Base-by-base conservation (phyloP, 2,329 filamentous ascomycete genomes). In the Bertia moriformis region DNA sequence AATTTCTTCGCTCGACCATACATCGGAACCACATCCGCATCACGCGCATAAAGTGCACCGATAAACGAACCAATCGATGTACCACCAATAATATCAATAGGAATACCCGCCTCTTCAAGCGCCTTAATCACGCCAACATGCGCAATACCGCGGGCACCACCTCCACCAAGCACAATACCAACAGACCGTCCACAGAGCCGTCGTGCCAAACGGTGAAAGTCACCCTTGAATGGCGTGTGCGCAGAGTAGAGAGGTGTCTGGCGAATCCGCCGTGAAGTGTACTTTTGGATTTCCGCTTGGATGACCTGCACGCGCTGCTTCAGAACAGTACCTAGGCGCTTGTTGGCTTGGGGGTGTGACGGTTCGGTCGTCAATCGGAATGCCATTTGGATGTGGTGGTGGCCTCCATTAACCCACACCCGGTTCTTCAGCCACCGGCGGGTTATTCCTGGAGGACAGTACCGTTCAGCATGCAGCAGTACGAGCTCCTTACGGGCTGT, bases 1-100 rank as follows among this genome's bases (percentile, higher is more conserved):
- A 98, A 98, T 56, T 95, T 95, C 70, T 98, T 98, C 13, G 87
- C 87, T 36, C 93, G 74, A 1, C 91, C 91, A 51, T 93, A 94
- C 73, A 96, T 94, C 12, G 91, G 91, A 3, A 98, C 89, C 1
- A 95, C 79, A 52, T 98, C 93, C 7, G 89, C 91, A 54, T 98
- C 91, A 41, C 89, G 83, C 1, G 93, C 91, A 56, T 98, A 98
- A 2, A 98, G 66, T 1, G 85, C 91, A 4, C 93, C 91, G 40
- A 96, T 88, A 54, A 98, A 96, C 1, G 89, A 77, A 14, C 91
- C 91, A 41, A 98, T 98, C 0, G 89, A 96, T 2, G 91, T 98
- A 4, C 91, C 91, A 2, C 93, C 91, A 18, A 98, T 71, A 19
- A 98, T 78, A 53, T 98, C 91, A 44, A 98, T 91, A 0, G 91